Evolutionary conservation across 2,329 filamentous ascomycete species (phyloP).

Genomic region (Dothideomycetidae sp.): DNA sequence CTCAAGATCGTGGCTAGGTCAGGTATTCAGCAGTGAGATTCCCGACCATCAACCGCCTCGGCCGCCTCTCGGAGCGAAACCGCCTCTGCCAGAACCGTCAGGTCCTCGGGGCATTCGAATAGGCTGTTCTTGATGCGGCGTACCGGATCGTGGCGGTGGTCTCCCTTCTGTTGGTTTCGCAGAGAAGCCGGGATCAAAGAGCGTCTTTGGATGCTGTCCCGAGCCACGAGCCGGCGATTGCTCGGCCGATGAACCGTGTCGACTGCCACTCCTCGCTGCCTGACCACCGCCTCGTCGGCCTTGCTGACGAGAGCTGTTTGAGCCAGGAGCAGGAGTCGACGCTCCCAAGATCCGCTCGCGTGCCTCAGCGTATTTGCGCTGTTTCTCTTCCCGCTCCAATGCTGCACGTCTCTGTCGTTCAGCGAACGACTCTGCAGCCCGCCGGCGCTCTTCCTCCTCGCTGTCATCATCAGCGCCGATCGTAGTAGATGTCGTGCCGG

Average conservation of each 20-base stretch:
- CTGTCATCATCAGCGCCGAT: slow-evolving; percentile 45
- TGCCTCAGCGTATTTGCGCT: slow-evolving; percentile 77
- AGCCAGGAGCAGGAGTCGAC: slow-evolving; percentile 18
- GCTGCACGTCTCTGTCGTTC: slow-evolving; percentile 67
- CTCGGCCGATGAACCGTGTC: slow-evolving; percentile 22
- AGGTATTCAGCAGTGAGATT: neutral
- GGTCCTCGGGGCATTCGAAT: slow-evolving; percentile 65
- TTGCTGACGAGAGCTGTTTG: slow-evolving; percentile 17
- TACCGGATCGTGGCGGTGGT: slow-evolving; percentile 32
- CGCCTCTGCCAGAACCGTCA: slow-evolving; percentile 59
- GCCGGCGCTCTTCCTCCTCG: slow-evolving; percentile 46
- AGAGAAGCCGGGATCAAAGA: slow-evolving; percentile 65
- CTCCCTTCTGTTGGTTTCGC: slow-evolving; percentile 40
- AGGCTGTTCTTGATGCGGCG: slow-evolving; percentile 49
- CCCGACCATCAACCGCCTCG: slow-evolving; percentile 1
- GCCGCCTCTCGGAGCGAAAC: slow-evolving; percentile 53
- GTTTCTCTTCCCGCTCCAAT: slow-evolving; percentile 73
- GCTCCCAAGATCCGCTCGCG: slow-evolving; percentile 76
- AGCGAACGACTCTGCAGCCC: slow-evolving; percentile 53
- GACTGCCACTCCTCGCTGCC: slow-evolving; percentile 18
- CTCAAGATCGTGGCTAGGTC: too few relatives aligned
- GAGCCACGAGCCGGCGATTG: slow-evolving; percentile 24
- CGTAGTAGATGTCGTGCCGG: slow-evolving; percentile 36
- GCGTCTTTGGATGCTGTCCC: slow-evolving; percentile 32
- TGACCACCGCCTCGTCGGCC: slow-evolving; percentile 18